phyloP scores from a whole-genome alignment of 495 filamentous ascomycete genomes.

The Evansstolkia leycettana region DNA sequence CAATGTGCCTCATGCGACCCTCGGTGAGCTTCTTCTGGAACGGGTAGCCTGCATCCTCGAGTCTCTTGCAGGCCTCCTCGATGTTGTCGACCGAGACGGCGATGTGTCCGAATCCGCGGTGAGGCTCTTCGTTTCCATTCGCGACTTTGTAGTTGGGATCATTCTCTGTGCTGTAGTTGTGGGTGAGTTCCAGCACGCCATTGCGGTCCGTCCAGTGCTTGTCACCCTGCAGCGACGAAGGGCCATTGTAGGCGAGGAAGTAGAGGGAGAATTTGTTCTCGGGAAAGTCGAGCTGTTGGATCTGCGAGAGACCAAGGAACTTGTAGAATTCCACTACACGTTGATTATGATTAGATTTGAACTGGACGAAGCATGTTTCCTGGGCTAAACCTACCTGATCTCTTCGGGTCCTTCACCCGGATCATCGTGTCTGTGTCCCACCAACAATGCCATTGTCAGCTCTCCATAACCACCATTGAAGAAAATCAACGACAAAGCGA shows the following conservation, averaged over 20 bases:
- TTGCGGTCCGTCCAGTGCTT: constrained; percentile 74
- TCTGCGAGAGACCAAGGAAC: constrained; percentile 76
- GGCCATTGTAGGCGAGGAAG: constrained; percentile 46
- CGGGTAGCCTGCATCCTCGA: constrained; percentile 79
- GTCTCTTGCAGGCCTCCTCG: constrained; percentile 72
- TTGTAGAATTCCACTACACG: constrained; percentile 88
- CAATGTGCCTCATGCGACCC: constrained; percentile 78
- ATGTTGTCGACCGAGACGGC: constrained; percentile 85
- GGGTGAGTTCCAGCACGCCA: constrained; percentile 84
- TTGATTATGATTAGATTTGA: too few species aligned
- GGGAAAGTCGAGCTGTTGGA: constrained; percentile 60
- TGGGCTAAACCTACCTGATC: constrained; percentile 51
- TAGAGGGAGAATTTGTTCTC: constrained; percentile 80
- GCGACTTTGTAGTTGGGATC: constrained; percentile 71
- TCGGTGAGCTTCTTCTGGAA: constrained; percentile 93
- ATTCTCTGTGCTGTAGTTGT: constrained; percentile 92
- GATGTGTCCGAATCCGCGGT: constrained; percentile 82
- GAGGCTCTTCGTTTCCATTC: constrained; percentile 83
- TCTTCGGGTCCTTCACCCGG: constrained; percentile 87
- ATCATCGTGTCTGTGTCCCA: constrained; percentile 49
- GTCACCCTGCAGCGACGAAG: constrained; percentile 63
- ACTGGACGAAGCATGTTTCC: too few species aligned
- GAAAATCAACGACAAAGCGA: not conserved
- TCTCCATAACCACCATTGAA: not conserved
- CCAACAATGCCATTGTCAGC: constrained; percentile 1